Percentiles rank a stretch among this genome's conserved stretches.
These are phyloP conservation scores for Kalanchoe fedtschenkoi DNA, from an alignment of 164 flowering plant species.

Conservation along the genomic window DNA sequence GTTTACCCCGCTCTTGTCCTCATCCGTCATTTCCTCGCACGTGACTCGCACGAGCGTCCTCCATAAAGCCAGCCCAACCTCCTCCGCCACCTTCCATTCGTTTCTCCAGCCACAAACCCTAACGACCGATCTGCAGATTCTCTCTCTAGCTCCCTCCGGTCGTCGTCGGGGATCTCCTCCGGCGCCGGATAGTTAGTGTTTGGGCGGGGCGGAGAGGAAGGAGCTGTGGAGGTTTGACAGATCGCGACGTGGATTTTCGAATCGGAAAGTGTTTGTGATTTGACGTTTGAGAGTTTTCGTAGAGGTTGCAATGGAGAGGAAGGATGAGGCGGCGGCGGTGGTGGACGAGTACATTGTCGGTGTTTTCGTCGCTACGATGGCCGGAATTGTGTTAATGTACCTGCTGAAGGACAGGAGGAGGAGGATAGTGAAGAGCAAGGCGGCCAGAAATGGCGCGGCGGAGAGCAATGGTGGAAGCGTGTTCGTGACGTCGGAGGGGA, in stretches of 20 bases:
- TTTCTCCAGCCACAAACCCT: no score
- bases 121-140: neutral
- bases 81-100: no score
- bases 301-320: neutral
- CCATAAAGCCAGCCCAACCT: no score
- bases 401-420: neutral
- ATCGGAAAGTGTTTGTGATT: neutral
- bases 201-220: constrained; percentile 3
- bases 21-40: no score
- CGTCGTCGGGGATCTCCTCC: neutral
- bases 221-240: no score
- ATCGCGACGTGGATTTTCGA: no score
- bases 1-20: no score
- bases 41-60: no score
- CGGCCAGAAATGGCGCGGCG: neutral
- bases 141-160: constrained; percentile 6
- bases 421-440: neutral
- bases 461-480: constrained; percentile 8
- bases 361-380: constrained; percentile 8
- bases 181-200: no score
- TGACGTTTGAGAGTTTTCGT: neutral
- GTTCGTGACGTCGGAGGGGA: neutral
- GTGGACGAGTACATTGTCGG: constrained; percentile 11
- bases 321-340: constrained; percentile 3
- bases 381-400: constrained; percentile 7